These are phyloP conservation scores for Salvia hispanica DNA, from an alignment of 257 asterid species.

Conservation along the genomic window DNA sequence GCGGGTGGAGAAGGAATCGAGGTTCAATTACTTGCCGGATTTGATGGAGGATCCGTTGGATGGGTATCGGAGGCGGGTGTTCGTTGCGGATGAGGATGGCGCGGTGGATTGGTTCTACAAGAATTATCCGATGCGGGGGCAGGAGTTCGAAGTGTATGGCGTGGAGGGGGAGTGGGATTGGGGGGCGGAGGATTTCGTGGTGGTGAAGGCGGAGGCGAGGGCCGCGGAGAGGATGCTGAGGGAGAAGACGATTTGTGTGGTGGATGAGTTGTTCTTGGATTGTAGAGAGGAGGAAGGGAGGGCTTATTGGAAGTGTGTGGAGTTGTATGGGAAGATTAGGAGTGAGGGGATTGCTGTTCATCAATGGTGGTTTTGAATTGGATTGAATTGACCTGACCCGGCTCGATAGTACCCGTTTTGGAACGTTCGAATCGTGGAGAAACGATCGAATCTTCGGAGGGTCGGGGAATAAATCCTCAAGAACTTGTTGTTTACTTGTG, in stretches of 20 bases:
- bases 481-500: too few relatives aligned
- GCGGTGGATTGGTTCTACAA: conserved; percentile 64
- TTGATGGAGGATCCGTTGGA: conserved; percentile 57
- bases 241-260: conserved; percentile 50
- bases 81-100: conserved; percentile 56
- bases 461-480: too few relatives aligned
- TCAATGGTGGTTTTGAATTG: conserved; percentile 75
- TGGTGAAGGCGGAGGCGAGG: conserved; percentile 86
- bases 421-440: too few relatives aligned
- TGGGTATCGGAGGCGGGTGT: conserved; percentile 60
- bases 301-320: conserved; percentile 89
- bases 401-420: too few relatives aligned
- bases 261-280: conserved; percentile 78
- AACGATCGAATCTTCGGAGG: too few relatives aligned
- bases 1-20: conserved; percentile 24
- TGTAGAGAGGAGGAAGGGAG: conserved; percentile 57
- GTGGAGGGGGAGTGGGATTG: conserved; percentile 12
- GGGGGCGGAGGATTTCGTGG: conserved; percentile 62
- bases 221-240: conserved; percentile 71
- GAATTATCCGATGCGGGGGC: conserved; percentile 63
- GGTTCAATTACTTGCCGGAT: conserved; percentile 67
- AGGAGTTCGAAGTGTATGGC: conserved; percentile 55
- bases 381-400: too few relatives aligned
- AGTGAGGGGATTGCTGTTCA: conserved; percentile 85
- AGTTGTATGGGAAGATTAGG: conserved; percentile 72